phyloP scores from a whole-genome alignment of 148 eudicot genomes.

The Vaccinium macrocarpon region DNA sequence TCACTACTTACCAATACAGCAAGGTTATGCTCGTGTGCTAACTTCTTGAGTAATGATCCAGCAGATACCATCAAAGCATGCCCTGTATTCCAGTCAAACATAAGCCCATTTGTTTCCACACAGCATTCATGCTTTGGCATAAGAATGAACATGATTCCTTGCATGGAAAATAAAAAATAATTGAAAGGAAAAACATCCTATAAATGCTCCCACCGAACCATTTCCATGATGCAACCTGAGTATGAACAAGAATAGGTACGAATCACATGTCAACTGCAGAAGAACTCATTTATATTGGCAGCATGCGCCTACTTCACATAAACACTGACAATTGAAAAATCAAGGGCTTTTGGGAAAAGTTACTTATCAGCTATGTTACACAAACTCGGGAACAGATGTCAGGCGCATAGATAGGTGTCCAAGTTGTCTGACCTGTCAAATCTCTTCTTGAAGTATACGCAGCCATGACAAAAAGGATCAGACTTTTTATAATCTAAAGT shows the following conservation, averaged over 20 bases:
- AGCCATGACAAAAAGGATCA: not conserved
- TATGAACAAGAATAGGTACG: not conserved
- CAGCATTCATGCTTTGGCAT: not conserved
- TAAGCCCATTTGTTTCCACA: conserved; percentile 11
- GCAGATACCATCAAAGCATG: conserved; percentile 80
- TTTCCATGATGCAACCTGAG: not conserved
- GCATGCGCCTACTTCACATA: not conserved
- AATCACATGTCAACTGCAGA: conserved; percentile 3
- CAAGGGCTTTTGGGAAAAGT: not conserved
- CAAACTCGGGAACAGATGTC: not conserved
- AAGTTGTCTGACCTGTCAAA: not conserved
- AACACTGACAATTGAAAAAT: not conserved
- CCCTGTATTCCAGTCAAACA: conserved; percentile 44
- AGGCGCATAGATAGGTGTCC: not conserved
- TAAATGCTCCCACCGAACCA: not conserved
- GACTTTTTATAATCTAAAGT: not conserved
- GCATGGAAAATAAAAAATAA: conserved; percentile 1
- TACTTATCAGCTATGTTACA: not conserved
- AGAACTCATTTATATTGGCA: not conserved
- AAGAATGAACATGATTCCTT: not conserved
- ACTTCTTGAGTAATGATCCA: conserved; percentile 72
- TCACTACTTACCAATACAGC: conserved; percentile 58
- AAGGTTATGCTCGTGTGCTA: conserved; percentile 68
- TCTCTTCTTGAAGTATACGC: not conserved
- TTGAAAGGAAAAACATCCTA: not conserved